Conservation (phyloP, 441 rosid species). For the Breynia disticha region DNA sequence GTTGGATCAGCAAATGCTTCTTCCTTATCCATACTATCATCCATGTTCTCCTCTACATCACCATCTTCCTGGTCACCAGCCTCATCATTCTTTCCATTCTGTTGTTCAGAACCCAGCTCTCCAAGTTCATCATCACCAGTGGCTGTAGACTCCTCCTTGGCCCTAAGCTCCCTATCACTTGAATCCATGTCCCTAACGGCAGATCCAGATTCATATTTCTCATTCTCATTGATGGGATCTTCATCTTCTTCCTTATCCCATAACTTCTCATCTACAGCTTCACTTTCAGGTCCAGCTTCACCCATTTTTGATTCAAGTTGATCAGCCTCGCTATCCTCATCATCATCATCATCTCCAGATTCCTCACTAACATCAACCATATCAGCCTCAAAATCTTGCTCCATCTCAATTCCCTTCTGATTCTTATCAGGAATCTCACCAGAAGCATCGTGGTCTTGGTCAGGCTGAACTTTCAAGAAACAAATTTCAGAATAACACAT, state of each 20-base stretch:
- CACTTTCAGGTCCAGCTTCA: conserved; percentile 65
- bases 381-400: conserved; percentile 70
- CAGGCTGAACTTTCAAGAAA: conserved; percentile 38
- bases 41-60: conserved; percentile 43
- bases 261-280: conserved; percentile 70
- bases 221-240: conserved; percentile 36
- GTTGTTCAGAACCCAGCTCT: conserved; percentile 33
- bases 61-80: conserved; percentile 40
- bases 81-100: conserved; percentile 37
- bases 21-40: conserved; percentile 57
- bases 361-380: conserved; percentile 72
- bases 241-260: conserved; percentile 66
- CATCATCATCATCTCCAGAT: conserved; percentile 54
- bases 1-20: conserved; percentile 60
- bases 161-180: conserved; percentile 68
- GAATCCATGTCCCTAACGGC: conserved; percentile 50
- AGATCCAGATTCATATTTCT: conserved; percentile 78
- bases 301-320: conserved; percentile 76
- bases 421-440: conserved; percentile 50
- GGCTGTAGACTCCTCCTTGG: conserved; percentile 59
- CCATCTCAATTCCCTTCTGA: conserved; percentile 95
- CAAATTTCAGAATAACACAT: not conserved
- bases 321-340: conserved; percentile 49
- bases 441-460: conserved; percentile 54
- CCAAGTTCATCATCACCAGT: conserved; percentile 40